Evolutionary conservation across 2,329 filamentous ascomycete species (phyloP), one percentile per base, ranked within the genome.

Genomic region (Penicillium sclerotigenum): DNA sequence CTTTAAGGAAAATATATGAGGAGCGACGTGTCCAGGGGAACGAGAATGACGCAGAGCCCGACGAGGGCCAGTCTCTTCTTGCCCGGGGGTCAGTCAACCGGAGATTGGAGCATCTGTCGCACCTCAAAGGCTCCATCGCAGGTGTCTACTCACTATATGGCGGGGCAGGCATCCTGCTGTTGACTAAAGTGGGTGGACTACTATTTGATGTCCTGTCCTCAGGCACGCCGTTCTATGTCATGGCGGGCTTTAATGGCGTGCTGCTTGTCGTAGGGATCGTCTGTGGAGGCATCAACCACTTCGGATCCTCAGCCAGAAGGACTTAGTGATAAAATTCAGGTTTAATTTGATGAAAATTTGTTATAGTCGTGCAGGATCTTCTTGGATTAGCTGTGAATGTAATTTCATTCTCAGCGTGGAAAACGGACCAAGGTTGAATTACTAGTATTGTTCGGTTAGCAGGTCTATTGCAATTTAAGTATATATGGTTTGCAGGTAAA

Each of bases 101-200:
- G 62, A 61, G 62, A 47, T 53, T 62, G 4, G 62, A 70, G 38
- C 72, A 75, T 24, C 68, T 79, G 46, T 75, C 79, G n/a, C 76
- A 83, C 43, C 82, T 97, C 51, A 97, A 97, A 76, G 94, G 94
- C 13, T 93, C 90, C 14, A 94, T 99, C 63, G 93, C 94, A 0
- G 94, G 94, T 2, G 87, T 97, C 1, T 99, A 99, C 74, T 95
- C 90, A 51, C 84, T 96, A 60, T 91, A 88, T 54, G 94, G 94
- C 11, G 94, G 93, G 14, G 88, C 86, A 0, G 94, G 92, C 0
- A 99, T 99, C 50, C 73, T 99, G 52, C 75, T 97, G 5, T 81
- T 99, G 16, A 97, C 94, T 0, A 99, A 99, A 75, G 73, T 94
- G 4, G 94, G 94, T 13, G 94, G 94, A 0, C 84, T 85, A 36